A percentile compares a stretch with the other conserved stretches of the same genome.
These are phyloP conservation scores for Solanum chmielewskii DNA, from an alignment of 257 asterid genomes.

Conservation along the genomic window DNA sequence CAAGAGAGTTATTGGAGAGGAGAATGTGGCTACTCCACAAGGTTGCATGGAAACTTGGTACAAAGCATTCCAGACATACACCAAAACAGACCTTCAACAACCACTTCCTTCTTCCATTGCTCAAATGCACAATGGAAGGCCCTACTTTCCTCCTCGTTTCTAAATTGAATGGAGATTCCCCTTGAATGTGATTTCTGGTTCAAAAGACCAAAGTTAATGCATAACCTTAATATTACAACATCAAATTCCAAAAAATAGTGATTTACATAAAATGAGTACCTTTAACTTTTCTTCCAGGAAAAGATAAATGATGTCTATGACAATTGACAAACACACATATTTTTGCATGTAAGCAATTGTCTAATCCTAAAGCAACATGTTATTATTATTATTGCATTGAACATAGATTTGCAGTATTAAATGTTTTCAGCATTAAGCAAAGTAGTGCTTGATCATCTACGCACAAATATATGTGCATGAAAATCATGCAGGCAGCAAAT, in stretches of 20 bases:
- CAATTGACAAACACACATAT: not conserved
- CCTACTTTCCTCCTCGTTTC: conserved; percentile 82
- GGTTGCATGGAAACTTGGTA: not conserved
- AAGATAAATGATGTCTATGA: not conserved
- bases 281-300: not conserved
- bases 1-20: not conserved
- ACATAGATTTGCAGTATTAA: not conserved
- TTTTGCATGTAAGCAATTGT: not conserved
- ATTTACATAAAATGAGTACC: not conserved
- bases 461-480: not conserved
- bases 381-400: too few species aligned
- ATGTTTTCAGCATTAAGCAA: not conserved
- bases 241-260: not conserved
- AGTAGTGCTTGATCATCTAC: not conserved
- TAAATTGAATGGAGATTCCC: conserved; percentile 83
- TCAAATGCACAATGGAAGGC: conserved; percentile 93
- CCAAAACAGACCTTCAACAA: conserved; percentile 61
- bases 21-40: not conserved
- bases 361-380: not conserved
- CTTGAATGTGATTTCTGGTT: conserved; percentile 80
- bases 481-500: not conserved
- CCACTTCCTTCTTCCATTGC: conserved; percentile 78
- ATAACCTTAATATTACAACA: conserved; percentile 6
- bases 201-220: conserved; percentile 32
- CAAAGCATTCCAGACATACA: not conserved